Base-by-base conservation (phyloP, 129 eudicot species). In the Logfia minima region DNA sequence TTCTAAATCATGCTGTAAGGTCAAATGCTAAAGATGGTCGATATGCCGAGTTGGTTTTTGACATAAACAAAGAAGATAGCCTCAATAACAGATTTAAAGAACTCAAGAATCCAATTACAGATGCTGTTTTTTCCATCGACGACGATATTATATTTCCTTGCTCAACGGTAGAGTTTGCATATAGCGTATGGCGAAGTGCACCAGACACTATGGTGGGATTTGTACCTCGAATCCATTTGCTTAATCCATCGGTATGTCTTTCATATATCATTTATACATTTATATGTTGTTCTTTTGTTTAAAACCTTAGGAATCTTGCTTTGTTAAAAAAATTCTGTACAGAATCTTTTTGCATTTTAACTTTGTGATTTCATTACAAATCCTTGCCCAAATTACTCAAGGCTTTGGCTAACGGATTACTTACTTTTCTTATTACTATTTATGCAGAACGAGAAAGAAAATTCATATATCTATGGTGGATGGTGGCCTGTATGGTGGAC, bases 401-500 rank as follows among this genome's bases (percentile, higher is more conserved):
- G 53, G 66, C 51, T 45, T 48, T 76, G 48, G 23, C 51, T 14
- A 39, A 41, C 59, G 17, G 37, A 70, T 43, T 17, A 72, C 5
- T 63, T 63, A 16, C 35, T 61, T 34, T 52, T 22, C 63, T 11
- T 48, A 10, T 51, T 62, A 8, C 19, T 28, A 9, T 68, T 68
- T 55, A 26, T 85, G 83, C 92, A 91, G 94, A 82, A 87, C 75
- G 90, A 77, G 41, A 72, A 81, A 31, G 62, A 35, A 63, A 74
- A 80, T 55, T 62, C 81, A 17, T 92, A 82, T 23, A 45, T 70
- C 14, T 92, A 92, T 74, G 91, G 92, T 34, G 97, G 97, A 66
- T 89, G 95, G 97, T 92, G 95, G 95, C 87, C 95, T 61, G 95
- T 89, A 66, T 92, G 97, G 97, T 87, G 95, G 92, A 92, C 83